Conservation (phyloP, 805 yeast genomes). For the Yarrowia divulgata region DNA sequence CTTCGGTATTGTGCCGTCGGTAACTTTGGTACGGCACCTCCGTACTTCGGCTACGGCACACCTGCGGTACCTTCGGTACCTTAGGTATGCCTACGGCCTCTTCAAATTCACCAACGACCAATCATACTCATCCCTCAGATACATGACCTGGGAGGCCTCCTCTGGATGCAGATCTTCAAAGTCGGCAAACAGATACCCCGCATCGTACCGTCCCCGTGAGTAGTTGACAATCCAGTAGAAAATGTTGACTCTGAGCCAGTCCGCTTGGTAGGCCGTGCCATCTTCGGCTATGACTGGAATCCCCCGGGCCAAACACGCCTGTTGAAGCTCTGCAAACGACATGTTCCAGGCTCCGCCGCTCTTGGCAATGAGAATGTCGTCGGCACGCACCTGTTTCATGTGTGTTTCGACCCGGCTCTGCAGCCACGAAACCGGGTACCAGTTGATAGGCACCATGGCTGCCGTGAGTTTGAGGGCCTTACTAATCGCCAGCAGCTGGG, state of each 20-base stretch:
- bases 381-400: constrained; percentile 59
- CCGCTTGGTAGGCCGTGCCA: background rate
- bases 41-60: no score
- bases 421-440: constrained; percentile 53
- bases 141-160: constrained; percentile 34
- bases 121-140: constrained; percentile 29
- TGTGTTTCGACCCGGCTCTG: constrained; percentile 54
- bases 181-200: constrained; percentile 43
- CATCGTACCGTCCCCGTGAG: constrained; percentile 43
- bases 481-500: constrained; percentile 42
- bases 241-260: constrained; percentile 40
- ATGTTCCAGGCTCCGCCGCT: constrained; percentile 59
- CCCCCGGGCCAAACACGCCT: constrained; percentile 62
- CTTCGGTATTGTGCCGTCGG: no score
- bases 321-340: constrained; percentile 55
- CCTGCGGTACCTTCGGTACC: no score
- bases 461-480: constrained; percentile 43
- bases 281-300: constrained; percentile 44
- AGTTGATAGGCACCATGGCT: constrained; percentile 42
- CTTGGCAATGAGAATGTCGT: constrained; percentile 55
- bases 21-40: no score
- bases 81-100: background rate
- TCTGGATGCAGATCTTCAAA: constrained; percentile 19
- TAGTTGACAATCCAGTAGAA: constrained; percentile 44
- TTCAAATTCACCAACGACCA: constrained; percentile 29